Evolutionary conservation across 805 yeast genomes (phyloP), one percentile per base, ranked within the genome.

Genomic region (Yamadazyma phyllophila): DNA sequence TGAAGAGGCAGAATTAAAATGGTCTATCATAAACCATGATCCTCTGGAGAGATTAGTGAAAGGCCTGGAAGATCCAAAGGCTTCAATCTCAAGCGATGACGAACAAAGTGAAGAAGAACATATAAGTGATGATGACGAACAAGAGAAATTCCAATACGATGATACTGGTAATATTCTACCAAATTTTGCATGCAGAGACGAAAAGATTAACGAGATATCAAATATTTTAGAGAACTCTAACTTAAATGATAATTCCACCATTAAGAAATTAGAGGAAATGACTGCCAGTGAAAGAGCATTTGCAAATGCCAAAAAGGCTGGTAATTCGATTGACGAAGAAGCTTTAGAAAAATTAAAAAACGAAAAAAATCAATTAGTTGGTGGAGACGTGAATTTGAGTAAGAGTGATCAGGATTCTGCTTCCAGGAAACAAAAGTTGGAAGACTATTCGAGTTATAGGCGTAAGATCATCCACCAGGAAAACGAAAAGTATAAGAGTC

Each of bases 11-110:
- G 78, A 73, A 32, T 56, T 78, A 45, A 77, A 77, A 53, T 84
- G 85, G 82, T 77, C 87, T 0, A 82, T 86, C 35, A 73, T 87
- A 39, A 77, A 78, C 44, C 86, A 81, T 54, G 91, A 86, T 55
- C 95, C 95, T 0, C 82, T 83, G 50, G 85, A 83, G 55, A 66
- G 94, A 47, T 60, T 84, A 30, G 57, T 55, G 11, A 55, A 57
- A n/a, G 45, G 44, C 9, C 36, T 31, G 1, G 26, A 35, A 11
- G 44, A 44, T 13, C 14, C 16, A 3, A 43, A 42, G 7, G 43
- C 41, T 9, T 48, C 57, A 9, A 39, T 53, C 24, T 39, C 14
- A n/a, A n/a, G 47, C 41, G 39, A 49, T 42, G 63, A 65, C 63
- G 77, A 71, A 44, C 65, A 65, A 10, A 74, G 81, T 56, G 84